Evolutionary conservation across 768 basidiomycete species (phyloP).

Genomic region (Suillus subaureus): DNA sequence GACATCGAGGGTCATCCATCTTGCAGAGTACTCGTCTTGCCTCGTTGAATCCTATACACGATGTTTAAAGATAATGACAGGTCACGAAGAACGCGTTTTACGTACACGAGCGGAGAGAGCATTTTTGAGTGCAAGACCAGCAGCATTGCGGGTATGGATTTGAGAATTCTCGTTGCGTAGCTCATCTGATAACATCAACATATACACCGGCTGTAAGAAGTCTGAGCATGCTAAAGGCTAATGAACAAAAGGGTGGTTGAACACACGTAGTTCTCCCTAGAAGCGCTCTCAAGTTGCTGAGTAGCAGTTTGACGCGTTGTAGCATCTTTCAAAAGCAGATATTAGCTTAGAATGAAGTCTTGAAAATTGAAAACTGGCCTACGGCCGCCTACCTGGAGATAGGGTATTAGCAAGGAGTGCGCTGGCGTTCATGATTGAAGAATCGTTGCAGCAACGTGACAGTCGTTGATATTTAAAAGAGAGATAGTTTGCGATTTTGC

Average conservation of each 20-base stretch:
- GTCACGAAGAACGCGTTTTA: constrained; percentile 28
- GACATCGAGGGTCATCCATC: constrained; percentile 80
- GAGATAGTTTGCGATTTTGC: constrained; percentile 16
- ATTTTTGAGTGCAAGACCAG: constrained; percentile 96
- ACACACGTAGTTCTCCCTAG: constrained; percentile 88
- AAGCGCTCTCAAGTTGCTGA: constrained; percentile 83
- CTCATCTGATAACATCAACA: constrained; percentile 85
- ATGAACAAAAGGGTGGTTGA: constrained; percentile 13
- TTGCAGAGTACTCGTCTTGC: constrained; percentile 71
- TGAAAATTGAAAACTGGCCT: constrained; percentile 36
- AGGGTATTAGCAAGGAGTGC: constrained; percentile 92
- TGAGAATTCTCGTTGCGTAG: constrained; percentile 75
- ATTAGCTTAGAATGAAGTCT: constrained; percentile 30
- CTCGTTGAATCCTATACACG: constrained; percentile 66
- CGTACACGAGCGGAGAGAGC: constrained; percentile 87
- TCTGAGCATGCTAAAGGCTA: neutral
- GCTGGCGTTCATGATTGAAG: constrained; percentile 80
- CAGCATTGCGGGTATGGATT: constrained; percentile 87
- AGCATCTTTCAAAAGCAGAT: constrained; percentile 57
- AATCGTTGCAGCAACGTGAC: constrained; percentile 18
- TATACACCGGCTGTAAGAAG: constrained; percentile 77
- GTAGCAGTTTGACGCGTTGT: constrained; percentile 91
- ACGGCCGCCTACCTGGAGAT: constrained; percentile 63
- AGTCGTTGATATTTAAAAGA: constrained; percentile 28
- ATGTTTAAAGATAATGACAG: constrained; percentile 19